phyloP scores from a whole-genome alignment of 495 filamentous ascomycete genomes.

The Venustampulla echinocandica region DNA sequence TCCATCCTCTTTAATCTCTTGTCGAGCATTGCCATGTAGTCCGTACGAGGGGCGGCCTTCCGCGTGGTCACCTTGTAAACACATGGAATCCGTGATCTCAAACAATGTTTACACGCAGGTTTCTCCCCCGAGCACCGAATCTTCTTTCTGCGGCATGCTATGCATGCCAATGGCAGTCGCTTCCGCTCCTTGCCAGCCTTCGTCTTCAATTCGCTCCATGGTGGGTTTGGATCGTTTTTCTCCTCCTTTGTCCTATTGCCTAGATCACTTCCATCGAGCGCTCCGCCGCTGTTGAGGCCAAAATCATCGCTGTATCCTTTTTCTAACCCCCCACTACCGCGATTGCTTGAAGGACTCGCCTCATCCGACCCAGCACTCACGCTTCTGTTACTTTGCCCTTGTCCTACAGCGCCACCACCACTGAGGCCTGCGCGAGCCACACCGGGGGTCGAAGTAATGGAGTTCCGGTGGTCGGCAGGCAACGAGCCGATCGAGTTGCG shows the following conservation, averaged over 20 bases:
- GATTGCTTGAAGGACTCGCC: slow-evolving; percentile 39
- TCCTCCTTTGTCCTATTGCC: slow-evolving; percentile 45
- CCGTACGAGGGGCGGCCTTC: slow-evolving; percentile 91
- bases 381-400: slow-evolving; percentile 16
- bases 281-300: slow-evolving; percentile 34
- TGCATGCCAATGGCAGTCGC: slow-evolving; percentile 85
- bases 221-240: slow-evolving; percentile 50
- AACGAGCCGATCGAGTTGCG: slow-evolving; percentile 16
- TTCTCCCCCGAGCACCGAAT: slow-evolving; percentile 97
- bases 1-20: slow-evolving; percentile 92
- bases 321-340: slow-evolving; percentile 34
- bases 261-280: slow-evolving; percentile 41
- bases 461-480: slow-evolving; percentile 12
- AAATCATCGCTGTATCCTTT: slow-evolving; percentile 36
- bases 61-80: slow-evolving; percentile 97
- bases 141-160: slow-evolving; percentile 94
- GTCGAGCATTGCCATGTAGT: slow-evolving; percentile 99
- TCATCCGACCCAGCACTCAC: slow-evolving; percentile 32
- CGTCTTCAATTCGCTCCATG: slow-evolving; percentile 96
- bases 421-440: slow-evolving; percentile 14
- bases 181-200: slow-evolving; percentile 97
- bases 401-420: slow-evolving; percentile 6
- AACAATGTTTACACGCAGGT: slow-evolving; percentile 93
- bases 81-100: slow-evolving; percentile 86
- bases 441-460: slow-evolving; percentile 15